Base-by-base conservation (phyloP, 306 rosid genomes). In the Fagus crenata region DNA sequence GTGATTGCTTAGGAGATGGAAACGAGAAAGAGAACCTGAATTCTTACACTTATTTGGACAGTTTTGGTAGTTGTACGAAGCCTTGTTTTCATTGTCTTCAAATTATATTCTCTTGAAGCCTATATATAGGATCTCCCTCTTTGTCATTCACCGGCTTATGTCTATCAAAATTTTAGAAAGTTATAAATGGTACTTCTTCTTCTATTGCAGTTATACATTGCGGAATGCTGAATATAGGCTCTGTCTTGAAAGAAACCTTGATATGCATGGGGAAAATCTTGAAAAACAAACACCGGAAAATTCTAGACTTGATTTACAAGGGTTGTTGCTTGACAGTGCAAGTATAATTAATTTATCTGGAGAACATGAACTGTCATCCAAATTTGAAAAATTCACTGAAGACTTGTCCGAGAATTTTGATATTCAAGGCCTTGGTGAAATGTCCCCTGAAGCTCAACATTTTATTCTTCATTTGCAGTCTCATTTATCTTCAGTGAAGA, bases 211-310 rank as follows among this genome's bases (percentile, higher is more conserved):
- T 81, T 95, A 95, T 84, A 95, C 98, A 18, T 73, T 95, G 78
- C 91, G 93, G 15, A 95, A 95, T 86, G 98, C 95, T 63, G 98
- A 95, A 78, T 95, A 87, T 77, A 89, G 98, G 86, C 97, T 95
- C 73, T 95, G 96, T 72, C 89, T 92, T 28, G 97, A 95, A 84
- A 89, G 78, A 81, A 95, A 90, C 63, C 87, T 92, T 37, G 91
- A 88, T 76, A 70, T 81, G 61, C 72, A 74, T 74, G 96, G 89
- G 67, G 81, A 75, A 31, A 87, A 87, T 81, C 65, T 72, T 54
- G 97, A 89, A 51, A 88, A 80, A 56, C 84, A 82, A 73, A 83
- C 53, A 76, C 67, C 76, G 35, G 90, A 80, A 63, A 85, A 33
- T 82, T 72, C 84, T 35, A 76, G 75, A 39, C 60, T 85, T 54